Evolutionary conservation across 140 eudicot species (phyloP).

Genomic region (Stevia rebaudiana): DNA sequence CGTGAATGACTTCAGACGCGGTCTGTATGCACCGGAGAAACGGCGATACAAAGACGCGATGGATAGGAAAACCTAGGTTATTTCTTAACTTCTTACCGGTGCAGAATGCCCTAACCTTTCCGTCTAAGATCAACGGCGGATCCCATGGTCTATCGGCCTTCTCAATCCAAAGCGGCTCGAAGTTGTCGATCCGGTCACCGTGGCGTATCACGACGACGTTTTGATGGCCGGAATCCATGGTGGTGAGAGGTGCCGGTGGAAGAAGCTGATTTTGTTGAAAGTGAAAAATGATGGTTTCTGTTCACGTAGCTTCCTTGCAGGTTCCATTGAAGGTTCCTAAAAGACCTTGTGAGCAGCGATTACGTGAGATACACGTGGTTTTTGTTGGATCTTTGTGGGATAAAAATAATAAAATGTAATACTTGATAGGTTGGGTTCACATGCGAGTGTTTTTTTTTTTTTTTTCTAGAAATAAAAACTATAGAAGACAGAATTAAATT

Average conservation of each 20-base stretch:
- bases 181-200: conserved; percentile 84
- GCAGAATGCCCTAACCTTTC: conserved; percentile 52
- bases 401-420: neutral
- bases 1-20: conserved; percentile 63
- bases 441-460: no score
- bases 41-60: conserved; percentile 81
- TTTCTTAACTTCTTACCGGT: conserved; percentile 43
- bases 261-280: conserved; percentile 3
- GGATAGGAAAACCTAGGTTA: conserved; percentile 50
- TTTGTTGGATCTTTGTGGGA: neutral
- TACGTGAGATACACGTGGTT: conserved; percentile 1
- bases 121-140: conserved; percentile 64
- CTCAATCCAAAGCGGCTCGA: conserved; percentile 56
- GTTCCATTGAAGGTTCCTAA: conserved; percentile 11
- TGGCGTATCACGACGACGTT: conserved; percentile 77
- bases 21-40: conserved; percentile 81
- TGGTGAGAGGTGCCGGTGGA: neutral
- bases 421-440: no score
- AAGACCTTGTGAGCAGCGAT: neutral
- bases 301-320: conserved; percentile 22
- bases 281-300: neutral
- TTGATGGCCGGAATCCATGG: conserved; percentile 35
- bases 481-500: no score
- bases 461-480: no score
- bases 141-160: conserved; percentile 74